Percentiles rank a stretch among this genome's conserved stretches.
Evolutionary conservation across 1,284 basidiomycete genomes (phyloP).

Genomic region (Polyporus tsugae): DNA sequence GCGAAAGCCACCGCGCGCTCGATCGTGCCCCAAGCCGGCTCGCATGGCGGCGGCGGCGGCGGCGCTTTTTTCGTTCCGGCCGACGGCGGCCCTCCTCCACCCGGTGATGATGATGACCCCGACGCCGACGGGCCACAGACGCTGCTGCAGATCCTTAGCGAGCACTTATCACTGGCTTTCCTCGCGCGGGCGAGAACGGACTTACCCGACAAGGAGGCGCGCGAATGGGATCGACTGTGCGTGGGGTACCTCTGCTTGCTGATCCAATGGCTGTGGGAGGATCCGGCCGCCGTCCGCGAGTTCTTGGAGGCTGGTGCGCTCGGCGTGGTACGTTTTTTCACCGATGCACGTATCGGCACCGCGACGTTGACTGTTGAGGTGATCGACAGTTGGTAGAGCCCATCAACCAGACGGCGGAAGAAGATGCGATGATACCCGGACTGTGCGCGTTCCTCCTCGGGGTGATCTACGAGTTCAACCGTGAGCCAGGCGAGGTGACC

Average conservation of each 20-base stretch:
- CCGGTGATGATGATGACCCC: constrained; percentile 44
- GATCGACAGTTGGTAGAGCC: constrained; percentile 85
- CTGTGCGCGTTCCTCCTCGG: constrained; percentile 94
- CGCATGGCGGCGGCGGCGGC: constrained; percentile 35
- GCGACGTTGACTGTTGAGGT: background rate
- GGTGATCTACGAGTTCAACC: constrained; percentile 94
- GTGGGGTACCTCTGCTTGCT: constrained; percentile 88
- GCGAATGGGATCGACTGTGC: constrained; percentile 92
- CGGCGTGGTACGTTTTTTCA: constrained; percentile 74
- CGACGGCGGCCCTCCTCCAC: constrained; percentile 55
- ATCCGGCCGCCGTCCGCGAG: constrained; percentile 86
- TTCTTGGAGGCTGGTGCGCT: constrained; percentile 92
- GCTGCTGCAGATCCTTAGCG: constrained; percentile 74
- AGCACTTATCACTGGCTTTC: constrained; percentile 76
- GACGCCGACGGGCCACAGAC: constrained; percentile 67
- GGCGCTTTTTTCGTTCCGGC: constrained; percentile 80
- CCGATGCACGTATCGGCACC: background rate
- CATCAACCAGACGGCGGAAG: constrained; percentile 89
- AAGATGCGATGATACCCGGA: constrained; percentile 89
- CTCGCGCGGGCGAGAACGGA: constrained; percentile 73
- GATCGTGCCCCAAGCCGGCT: constrained; percentile 62
- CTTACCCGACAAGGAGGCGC: constrained; percentile 68
- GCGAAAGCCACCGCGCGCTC: constrained; percentile 82
- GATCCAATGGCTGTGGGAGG: constrained; percentile 97
- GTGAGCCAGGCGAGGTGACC: constrained; percentile 91